phyloP scores from a whole-genome alignment of 23 red algal genomes.

The Cyanidioschyzon merolae region DNA sequence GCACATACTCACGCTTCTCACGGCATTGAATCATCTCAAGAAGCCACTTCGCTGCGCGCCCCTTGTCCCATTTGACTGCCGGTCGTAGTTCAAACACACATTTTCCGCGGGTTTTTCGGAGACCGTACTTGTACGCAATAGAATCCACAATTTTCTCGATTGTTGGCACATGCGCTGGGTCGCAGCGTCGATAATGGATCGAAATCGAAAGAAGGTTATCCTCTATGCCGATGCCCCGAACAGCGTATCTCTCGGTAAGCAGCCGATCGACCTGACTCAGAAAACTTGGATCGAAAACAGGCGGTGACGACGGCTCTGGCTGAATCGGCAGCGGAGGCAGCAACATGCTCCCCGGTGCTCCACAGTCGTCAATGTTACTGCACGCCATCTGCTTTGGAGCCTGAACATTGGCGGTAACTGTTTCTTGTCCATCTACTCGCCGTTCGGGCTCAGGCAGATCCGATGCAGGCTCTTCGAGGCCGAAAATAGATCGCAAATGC shows the following conservation, averaged over 20 bases:
- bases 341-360: neutral
- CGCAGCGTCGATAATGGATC: constrained; percentile 50
- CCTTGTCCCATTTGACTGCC: constrained; percentile 73
- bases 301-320: constrained; percentile 5
- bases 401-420: neutral
- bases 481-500: neutral
- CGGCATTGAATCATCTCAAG: constrained; percentile 25
- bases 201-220: constrained; percentile 63
- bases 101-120: constrained; percentile 48
- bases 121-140: constrained; percentile 29
- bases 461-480: neutral
- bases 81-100: constrained; percentile 81
- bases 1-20: constrained; percentile 28
- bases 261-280: neutral
- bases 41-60: constrained; percentile 67
- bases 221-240: constrained; percentile 42
- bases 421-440: neutral
- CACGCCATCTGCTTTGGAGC: no score
- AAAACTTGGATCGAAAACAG: neutral
- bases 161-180: constrained; percentile 5
- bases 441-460: neutral
- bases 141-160: constrained; percentile 24
- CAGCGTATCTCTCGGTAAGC: neutral
- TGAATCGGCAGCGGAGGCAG: neutral
- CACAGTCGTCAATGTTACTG: neutral